Evolutionary conservation across 108 stramenopile genomes (phyloP), one percentile per base, ranked within the genome.

Genomic region (Cylindrotheca closterium): DNA sequence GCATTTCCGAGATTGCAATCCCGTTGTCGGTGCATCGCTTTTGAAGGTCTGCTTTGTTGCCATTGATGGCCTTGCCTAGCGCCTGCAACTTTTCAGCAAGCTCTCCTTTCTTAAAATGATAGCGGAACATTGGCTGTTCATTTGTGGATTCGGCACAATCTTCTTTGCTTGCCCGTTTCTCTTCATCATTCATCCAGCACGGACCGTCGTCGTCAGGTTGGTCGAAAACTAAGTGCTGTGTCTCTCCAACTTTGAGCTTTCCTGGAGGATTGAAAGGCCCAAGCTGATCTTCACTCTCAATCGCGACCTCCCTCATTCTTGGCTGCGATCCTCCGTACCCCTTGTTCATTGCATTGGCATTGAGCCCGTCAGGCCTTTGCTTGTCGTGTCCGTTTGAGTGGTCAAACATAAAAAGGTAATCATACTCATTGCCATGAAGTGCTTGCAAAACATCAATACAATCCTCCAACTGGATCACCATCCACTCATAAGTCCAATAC

Each of bases 391-490:
- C 58, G 4, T 22, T 3, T 3, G n/a, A 19, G 37, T 59, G 34
- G 23, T 59, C 58, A 42, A 59, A 59, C 17, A 59, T 10, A 42
- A 59, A 42, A 7, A 34, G 3, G 5, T 5, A 42, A 3, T 59
- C 34, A 4, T 21, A 19, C n/a, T n/a, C n/a, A 23, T 59, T 42
- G 5, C 37, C 37, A 24, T 58, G 21, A 19, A 67, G 67, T 4
- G 29, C 55, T 47, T 58, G 45, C 15, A 58, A 10, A 29, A 21
- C 32, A 58, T 67, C 67, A 3, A 58, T 23, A 23, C 56, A 58
- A 24, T 67, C 67, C 32, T 67, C 67, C 4, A 67, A 4, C 28
- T 67, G 67, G 2, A 67, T 21, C 5, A 47, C 57, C 67, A 67
- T 67, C 25, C 49, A 57, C 17, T 47, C 25, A 18, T 42, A 58